Base-by-base conservation (phyloP, 331 rosid species). In the Rhamnella rubrinervis region DNA sequence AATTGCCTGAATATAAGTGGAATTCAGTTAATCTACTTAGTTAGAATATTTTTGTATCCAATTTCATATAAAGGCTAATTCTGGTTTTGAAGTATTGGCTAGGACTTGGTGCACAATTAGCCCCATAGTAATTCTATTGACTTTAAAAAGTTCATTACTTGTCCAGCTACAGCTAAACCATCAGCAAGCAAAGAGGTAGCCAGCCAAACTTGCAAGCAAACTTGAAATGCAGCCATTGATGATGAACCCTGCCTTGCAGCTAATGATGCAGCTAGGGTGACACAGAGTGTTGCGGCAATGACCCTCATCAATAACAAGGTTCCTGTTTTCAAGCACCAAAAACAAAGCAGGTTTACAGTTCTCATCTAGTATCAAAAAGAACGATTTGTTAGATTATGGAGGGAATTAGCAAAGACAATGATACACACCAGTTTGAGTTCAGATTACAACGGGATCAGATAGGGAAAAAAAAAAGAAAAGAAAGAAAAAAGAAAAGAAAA, bases 241-340 rank as follows among this genome's bases (percentile, higher is more conserved):
- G 21, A 55, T 0, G 72, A 4, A 51, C 72, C 72, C 63, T 67
- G 55, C 72, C 72, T 38, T 55, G 72, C 72, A 38, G 72, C 63
- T 25, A 67, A 67, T 21, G 72, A 55, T 37, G 72, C 72, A 37
- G 72, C 72, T 21, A 67, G 63, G 19, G 72, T 67, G 21, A 67
- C 72, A 67, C 72, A 64, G 44, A 63, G 53, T 58, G 56, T 57
- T 18, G 55, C 65, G 16, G 73, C 73, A 18, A 63, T 72, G 28
- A 72, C 77, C 44, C 77, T 72, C 77, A 72, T 53, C 38, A 72
- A 14, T 44, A 72, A 57, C 49, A 72, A 8, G n/a, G 18, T 38
- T 19, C 77, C 77, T 73, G 71, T 51, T 23, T 63, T 35, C 56
- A 53, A 63, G 66, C n/a, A 9, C 23, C 28, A 26, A 25, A 20